phyloP scores from a whole-genome alignment of 169 alveolate genomes.

The Eimeria tenella region DNA sequence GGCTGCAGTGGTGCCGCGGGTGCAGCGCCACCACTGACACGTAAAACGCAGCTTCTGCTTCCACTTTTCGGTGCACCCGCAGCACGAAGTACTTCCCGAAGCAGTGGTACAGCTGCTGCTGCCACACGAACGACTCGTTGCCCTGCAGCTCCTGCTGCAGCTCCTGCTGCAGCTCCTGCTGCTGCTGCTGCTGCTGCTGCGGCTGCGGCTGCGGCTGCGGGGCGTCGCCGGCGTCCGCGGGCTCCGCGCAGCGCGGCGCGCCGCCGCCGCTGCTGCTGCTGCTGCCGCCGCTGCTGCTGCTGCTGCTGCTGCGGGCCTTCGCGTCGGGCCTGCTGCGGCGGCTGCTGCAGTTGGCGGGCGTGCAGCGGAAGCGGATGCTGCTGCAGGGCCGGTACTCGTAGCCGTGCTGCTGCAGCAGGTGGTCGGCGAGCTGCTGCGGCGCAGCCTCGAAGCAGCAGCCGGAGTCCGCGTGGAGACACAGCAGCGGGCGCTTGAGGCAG shows the following conservation, averaged over 20 bases:
- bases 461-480: slow-evolving; percentile 27
- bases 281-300: slow-evolving; percentile 33
- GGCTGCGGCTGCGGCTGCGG: background rate
- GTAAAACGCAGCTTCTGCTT: slow-evolving; percentile 35
- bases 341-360: slow-evolving; percentile 21
- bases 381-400: slow-evolving; percentile 21
- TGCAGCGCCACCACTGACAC: slow-evolving; percentile 11
- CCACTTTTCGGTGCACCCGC: slow-evolving; percentile 72
- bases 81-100: slow-evolving; percentile 73
- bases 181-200: background rate
- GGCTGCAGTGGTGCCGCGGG: slow-evolving; percentile 70
- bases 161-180: background rate
- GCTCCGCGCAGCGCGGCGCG: background rate
- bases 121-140: slow-evolving; percentile 67
- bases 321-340: background rate
- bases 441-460: slow-evolving; percentile 41
- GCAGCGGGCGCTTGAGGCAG: slow-evolving; percentile 4
- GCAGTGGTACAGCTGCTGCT: slow-evolving; percentile 51
- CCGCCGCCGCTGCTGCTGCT: background rate
- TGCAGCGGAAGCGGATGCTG: slow-evolving; percentile 25
- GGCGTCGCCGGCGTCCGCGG: no score
- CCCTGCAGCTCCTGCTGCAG: background rate
- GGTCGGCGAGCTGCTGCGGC: slow-evolving; percentile 60
- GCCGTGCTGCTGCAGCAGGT: slow-evolving; percentile 72
- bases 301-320: slow-evolving; percentile 7